phyloP scores from a whole-genome alignment of 2,329 filamentous ascomycete genomes.

The Fonsecaea pedrosoi region DNA sequence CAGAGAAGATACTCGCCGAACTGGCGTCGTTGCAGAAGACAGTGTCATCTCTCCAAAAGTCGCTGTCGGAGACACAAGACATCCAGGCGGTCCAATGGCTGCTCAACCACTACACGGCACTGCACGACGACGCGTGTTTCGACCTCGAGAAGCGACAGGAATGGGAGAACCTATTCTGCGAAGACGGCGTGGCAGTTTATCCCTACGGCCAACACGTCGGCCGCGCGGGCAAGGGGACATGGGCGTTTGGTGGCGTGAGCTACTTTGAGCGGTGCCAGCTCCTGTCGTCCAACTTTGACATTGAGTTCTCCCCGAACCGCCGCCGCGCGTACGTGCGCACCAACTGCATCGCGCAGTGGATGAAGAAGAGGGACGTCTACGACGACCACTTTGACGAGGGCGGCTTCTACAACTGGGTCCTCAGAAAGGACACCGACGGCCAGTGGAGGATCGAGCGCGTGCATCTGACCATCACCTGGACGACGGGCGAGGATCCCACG shows the following conservation, averaged over 20 bases:
- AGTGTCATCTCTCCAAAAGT: conserved; percentile 18
- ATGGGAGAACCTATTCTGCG: conserved; percentile 28
- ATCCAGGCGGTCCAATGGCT: conserved; percentile 28
- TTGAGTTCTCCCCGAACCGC: conserved; percentile 16
- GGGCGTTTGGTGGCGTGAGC: conserved; percentile 22
- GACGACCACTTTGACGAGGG: conserved; percentile 31
- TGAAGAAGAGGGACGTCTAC: conserved; percentile 21
- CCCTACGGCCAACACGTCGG: conserved; percentile 25
- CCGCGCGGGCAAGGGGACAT: conserved; percentile 20
- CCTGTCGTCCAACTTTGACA: conserved; percentile 28
- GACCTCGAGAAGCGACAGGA: conserved; percentile 24
- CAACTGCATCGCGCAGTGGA: conserved; percentile 31
- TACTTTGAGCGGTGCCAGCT: conserved; percentile 27
- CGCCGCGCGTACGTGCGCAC: conserved; percentile 21
- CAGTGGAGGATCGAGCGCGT: conserved; percentile 27
- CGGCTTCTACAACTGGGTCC: conserved; percentile 27
- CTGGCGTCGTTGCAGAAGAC: conserved; percentile 15
- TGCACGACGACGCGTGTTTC: conserved; percentile 27
- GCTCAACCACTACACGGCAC: conserved; percentile 29
- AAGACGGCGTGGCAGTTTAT: conserved; percentile 25
- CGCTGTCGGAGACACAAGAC: conserved; percentile 20
- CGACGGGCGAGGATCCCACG: conserved; percentile 26
- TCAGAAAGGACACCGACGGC: conserved; percentile 22
- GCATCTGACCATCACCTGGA: conserved; percentile 27
- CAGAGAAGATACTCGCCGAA: conserved; percentile 12